Evolutionary conservation across 1,284 basidiomycete species (phyloP).

Genomic region (Chondrostereum purpureum): DNA sequence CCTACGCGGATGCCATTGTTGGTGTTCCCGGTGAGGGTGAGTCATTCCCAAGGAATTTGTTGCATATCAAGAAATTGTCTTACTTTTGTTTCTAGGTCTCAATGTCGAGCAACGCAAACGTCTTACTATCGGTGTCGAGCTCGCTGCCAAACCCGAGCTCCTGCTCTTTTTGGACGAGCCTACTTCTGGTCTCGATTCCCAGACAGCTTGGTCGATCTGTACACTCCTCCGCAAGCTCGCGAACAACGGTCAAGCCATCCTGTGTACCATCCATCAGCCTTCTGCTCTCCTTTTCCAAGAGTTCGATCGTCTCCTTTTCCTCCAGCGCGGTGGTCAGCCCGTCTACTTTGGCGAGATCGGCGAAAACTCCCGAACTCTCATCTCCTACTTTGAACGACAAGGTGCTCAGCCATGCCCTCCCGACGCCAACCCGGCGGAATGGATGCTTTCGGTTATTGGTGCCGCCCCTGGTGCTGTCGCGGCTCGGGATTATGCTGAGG

Average conservation of each 20-base stretch:
- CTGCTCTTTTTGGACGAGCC: constrained; percentile 63
- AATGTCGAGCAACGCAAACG: constrained; percentile 60
- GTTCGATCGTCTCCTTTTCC: constrained; percentile 43
- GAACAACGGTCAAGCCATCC: constrained; percentile 54
- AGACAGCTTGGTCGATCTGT: constrained; percentile 49
- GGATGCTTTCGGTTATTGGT: constrained; percentile 20
- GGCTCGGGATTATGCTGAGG: constrained; percentile 22
- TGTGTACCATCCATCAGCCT: constrained; percentile 59
- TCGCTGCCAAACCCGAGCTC: constrained; percentile 35
- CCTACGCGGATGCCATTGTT: constrained; percentile 60
- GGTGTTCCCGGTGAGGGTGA: constrained; percentile 57
- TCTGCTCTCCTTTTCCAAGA: constrained; percentile 43
- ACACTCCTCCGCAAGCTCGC: constrained; percentile 38
- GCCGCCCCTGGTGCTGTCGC: constrained; percentile 20
- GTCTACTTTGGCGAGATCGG: constrained; percentile 53
- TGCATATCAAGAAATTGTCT: constrained; percentile 37
- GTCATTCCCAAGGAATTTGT: constrained; percentile 68
- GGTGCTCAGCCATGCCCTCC: constrained; percentile 25
- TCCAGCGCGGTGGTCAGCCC: constrained; percentile 41
- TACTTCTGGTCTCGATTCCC: constrained; percentile 62
- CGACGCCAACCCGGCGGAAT: constrained; percentile 17
- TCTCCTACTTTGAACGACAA: constrained; percentile 45
- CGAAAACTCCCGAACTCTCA: constrained; percentile 31
- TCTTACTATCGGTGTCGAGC: constrained; percentile 32
- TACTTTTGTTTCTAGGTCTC: constrained; percentile 12